Base-by-base conservation (phyloP, 2,329 filamentous ascomycete genomes). In the Alternaria consortialis region DNA sequence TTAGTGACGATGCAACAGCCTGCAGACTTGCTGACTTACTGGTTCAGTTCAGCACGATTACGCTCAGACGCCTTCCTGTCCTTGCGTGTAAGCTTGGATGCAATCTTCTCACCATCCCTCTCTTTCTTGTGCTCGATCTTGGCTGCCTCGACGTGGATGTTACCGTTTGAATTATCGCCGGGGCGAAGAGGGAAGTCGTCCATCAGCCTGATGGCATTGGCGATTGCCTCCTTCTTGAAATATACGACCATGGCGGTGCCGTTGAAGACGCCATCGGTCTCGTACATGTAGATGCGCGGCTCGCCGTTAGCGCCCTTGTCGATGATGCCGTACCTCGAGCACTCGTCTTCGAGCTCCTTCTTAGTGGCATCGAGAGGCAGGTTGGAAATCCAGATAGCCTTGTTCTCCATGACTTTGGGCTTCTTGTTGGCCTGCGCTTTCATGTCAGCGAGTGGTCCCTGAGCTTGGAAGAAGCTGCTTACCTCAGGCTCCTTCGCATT, bases 231-330 rank as follows among this genome's bases (percentile, higher is more conserved):
- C 0, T 93, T 91, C 70, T 95, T 92, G 85, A 97, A 97, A 81
- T 96, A 99, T 36, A 98, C 92, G 56, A 99, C 84, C 32, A 99
- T 85, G 2, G 92, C 94, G 75, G 98, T 94, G 62, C 95, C 95
- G 76, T 97, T 98, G 84, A 97, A 97, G 20, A 93, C 95, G 1
- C 90, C 88, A 1, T 89, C 81, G 1, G 91, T 88, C 75, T 97
- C 88, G 80, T 99, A 99, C 79, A 99, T 88, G 81, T 97, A 98
- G 80, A 99, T 94, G 37, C 95, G 90, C 44, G 93, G 92, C 46
- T 89, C 87, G 58, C 92, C 91, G 72, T 89, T 93, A 74, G 97
- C 94, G 66, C 97, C 94, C 79, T 97, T 92, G 79, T 98, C 94
- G 50, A 94, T 93, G 66, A 99, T 94, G 68, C 98, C 91, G 73